Conservation (phyloP, 2,329 filamentous ascomycete genomes). For the Lachnellula subtilissima region DNA sequence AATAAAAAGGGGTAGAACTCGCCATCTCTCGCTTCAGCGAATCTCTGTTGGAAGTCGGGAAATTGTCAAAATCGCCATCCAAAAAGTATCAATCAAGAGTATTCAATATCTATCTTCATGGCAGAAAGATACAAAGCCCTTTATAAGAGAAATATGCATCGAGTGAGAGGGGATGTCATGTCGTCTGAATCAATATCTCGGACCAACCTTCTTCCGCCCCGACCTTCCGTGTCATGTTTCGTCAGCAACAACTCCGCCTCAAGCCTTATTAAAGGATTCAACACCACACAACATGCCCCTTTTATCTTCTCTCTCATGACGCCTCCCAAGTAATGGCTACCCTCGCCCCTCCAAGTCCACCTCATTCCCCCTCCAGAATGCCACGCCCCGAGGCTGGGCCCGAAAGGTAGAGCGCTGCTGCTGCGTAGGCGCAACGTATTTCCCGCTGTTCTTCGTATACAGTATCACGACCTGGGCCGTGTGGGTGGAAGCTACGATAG, state of each 20-base stretch:
- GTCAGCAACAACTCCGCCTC: not conserved
- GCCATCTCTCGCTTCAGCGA: too few relatives aligned
- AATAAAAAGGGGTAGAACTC: too few relatives aligned
- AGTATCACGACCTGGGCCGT: constrained; percentile 86
- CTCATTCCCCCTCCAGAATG: constrained; percentile 42
- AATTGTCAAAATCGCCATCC: too few relatives aligned
- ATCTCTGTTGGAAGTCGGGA: too few relatives aligned
- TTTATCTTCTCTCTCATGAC: not conserved
- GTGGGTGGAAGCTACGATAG: constrained; percentile 78
- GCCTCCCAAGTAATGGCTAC: constrained; percentile 21
- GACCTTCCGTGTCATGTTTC: not conserved
- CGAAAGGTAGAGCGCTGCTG: constrained; percentile 76
- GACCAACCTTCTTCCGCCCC: not conserved
- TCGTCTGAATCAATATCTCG: not conserved
- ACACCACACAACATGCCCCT: not conserved
- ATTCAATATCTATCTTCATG: not conserved
- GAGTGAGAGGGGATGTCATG: not conserved
- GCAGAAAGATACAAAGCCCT: not conserved
- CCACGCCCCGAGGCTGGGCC: constrained; percentile 55
- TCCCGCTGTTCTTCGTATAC: constrained; percentile 87
- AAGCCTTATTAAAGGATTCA: not conserved
- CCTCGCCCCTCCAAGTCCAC: constrained; percentile 25
- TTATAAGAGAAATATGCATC: not conserved
- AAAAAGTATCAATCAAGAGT: not conserved
- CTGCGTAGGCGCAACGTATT: constrained; percentile 73